phyloP scores from a whole-genome alignment of 192 early-diverging fungal species.

The Backusella tuberculispora region DNA sequence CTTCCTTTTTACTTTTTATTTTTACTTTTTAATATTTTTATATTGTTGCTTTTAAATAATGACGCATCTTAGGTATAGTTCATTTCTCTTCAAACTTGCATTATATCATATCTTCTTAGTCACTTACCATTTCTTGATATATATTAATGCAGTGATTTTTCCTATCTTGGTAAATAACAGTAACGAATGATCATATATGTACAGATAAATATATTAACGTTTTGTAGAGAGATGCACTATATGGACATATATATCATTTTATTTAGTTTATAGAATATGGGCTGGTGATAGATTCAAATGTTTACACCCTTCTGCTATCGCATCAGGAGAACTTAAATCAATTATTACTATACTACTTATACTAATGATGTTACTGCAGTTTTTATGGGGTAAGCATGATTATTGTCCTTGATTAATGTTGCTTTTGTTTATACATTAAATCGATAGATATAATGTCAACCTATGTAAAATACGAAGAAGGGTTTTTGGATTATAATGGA shows the following conservation, averaged over 20 bases:
- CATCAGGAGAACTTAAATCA: slow-evolving; percentile 36
- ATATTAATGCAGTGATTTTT: slow-evolving; percentile 28
- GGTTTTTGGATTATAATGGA: slow-evolving; percentile 19
- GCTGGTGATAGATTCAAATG: slow-evolving; percentile 34
- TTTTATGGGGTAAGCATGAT: slow-evolving; percentile 30
- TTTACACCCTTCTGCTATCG: slow-evolving; percentile 20
- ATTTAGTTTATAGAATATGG: slow-evolving; percentile 28
- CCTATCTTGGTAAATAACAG: slow-evolving; percentile 29
- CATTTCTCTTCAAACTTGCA: background rate
- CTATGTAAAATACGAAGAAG: slow-evolving; percentile 38
- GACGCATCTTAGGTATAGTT: slow-evolving; percentile 26
- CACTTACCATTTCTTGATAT: background rate
- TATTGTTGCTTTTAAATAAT: background rate
- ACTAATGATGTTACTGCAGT: slow-evolving; percentile 32
- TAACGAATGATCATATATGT: background rate
- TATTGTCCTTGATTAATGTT: background rate
- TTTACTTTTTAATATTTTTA: background rate
- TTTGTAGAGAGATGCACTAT: slow-evolving; percentile 11
- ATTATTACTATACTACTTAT: slow-evolving; percentile 40
- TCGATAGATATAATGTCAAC: slow-evolving; percentile 32
- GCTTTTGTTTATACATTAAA: background rate
- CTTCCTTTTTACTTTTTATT: background rate
- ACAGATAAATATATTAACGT: background rate
- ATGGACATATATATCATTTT: slow-evolving; percentile 26
- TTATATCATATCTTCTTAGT: background rate